Percentiles rank a stretch among this genome's conserved stretches.
These are phyloP conservation scores for Escallonia herrerae DNA, from an alignment of 129 eudicot species.

Conservation along the genomic window DNA sequence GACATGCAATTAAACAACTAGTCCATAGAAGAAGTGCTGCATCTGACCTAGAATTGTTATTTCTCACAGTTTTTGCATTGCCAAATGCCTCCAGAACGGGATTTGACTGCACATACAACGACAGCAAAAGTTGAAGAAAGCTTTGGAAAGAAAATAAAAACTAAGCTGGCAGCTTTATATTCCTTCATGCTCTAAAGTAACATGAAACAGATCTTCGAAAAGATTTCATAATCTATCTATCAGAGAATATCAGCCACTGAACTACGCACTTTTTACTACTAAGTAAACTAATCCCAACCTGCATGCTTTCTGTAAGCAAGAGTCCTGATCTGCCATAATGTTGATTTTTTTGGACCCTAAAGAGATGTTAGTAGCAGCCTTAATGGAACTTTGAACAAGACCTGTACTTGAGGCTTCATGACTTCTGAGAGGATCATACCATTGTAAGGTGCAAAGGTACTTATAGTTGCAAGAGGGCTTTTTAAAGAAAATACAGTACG, in stretches of 20 bases:
- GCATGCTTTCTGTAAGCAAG: neutral
- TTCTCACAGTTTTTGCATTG: constrained; percentile 97
- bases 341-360: too few relatives aligned
- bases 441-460: too few relatives aligned
- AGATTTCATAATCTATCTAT: neutral
- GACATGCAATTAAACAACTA: neutral
- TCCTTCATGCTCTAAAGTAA: neutral
- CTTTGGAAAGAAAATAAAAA: too few relatives aligned
- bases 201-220: neutral
- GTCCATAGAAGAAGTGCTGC: neutral
- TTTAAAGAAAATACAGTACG: neutral
- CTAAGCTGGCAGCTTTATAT: neutral
- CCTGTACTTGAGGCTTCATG: too few relatives aligned
- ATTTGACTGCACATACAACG: constrained; percentile 69
- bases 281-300: too few relatives aligned
- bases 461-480: too few relatives aligned
- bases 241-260: neutral
- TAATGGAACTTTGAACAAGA: too few relatives aligned
- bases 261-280: neutral
- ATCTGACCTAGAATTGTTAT: constrained; percentile 84
- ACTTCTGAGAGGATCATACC: too few relatives aligned
- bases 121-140: too few relatives aligned
- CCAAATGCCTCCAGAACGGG: constrained; percentile 99
- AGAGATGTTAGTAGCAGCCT: too few relatives aligned
- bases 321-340: too few relatives aligned